phyloP scores from a whole-genome alignment of 768 basidiomycete genomes.

The Sporobolomyces phaffii region DNA sequence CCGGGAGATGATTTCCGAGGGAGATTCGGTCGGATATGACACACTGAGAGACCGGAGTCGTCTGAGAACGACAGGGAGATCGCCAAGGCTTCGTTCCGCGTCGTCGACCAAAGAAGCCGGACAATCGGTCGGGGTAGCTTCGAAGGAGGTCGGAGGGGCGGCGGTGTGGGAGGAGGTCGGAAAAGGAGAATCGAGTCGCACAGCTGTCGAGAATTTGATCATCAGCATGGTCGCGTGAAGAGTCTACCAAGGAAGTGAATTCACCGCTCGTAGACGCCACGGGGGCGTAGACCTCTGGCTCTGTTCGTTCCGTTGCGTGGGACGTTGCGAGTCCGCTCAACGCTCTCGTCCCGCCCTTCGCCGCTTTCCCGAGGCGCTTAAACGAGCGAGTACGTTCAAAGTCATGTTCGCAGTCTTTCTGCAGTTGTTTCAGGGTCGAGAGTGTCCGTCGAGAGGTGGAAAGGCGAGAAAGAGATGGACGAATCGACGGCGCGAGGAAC shows the following conservation, averaged over 20 bases:
- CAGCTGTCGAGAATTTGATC: not conserved
- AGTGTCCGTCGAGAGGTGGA: not conserved
- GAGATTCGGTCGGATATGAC: not conserved
- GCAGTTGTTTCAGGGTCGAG: not conserved
- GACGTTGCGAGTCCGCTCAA: not conserved
- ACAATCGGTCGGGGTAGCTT: too few species aligned
- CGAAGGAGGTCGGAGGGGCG: not conserved
- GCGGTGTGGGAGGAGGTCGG: too few species aligned
- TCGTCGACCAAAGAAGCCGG: not conserved
- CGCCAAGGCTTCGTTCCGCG: not conserved
- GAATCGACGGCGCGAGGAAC: slow-evolving; percentile 8
- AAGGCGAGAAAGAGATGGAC: slow-evolving; percentile 1
- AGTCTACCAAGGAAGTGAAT: not conserved
- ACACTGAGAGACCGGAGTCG: not conserved
- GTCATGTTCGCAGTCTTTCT: not conserved
- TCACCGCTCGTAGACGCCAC: slow-evolving; percentile 25
- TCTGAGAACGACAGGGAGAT: not conserved
- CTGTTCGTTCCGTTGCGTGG: not conserved
- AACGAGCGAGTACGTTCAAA: too few species aligned
- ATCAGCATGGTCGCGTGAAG: not conserved
- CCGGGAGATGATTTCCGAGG: slow-evolving; percentile 1
- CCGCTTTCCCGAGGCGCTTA: not conserved
- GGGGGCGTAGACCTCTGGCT: not conserved
- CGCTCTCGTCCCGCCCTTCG: not conserved
- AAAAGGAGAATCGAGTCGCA: slow-evolving; percentile 13